Conservation (phyloP, 768 basidiomycete genomes). For the Tricholoma furcatifolium region DNA sequence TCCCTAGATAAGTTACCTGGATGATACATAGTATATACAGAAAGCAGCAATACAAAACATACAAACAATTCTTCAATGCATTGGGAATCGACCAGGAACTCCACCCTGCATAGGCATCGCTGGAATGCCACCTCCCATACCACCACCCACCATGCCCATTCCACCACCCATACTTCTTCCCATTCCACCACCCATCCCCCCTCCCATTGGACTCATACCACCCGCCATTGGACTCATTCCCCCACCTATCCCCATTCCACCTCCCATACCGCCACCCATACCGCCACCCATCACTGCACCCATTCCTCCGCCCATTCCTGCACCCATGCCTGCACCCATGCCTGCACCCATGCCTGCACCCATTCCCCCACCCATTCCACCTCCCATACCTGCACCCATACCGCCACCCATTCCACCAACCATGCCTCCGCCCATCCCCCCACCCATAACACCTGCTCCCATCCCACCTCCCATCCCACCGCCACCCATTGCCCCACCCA, state of each 20-base stretch:
- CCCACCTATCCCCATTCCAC: background rate
- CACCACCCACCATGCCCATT: background rate
- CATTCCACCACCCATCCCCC: constrained; percentile 24
- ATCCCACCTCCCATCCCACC: constrained; percentile 20
- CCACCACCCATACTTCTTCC: constrained; percentile 23
- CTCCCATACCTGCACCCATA: constrained; percentile 9
- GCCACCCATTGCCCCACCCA: constrained; percentile 23
- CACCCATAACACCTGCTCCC: constrained; percentile 14
- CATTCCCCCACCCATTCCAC: background rate
- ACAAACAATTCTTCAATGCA: constrained; percentile 19
- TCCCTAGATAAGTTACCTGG: constrained; percentile 5
- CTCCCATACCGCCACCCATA: constrained; percentile 9
- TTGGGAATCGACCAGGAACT: constrained; percentile 27
- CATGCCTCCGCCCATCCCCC: constrained; percentile 26
- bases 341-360: background rate
- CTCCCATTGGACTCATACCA: constrained; percentile 5
- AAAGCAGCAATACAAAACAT: constrained; percentile 10
- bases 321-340: background rate
- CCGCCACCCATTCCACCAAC: constrained; percentile 16
- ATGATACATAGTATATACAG: constrained; percentile 8
- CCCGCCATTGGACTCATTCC: constrained; percentile 25
- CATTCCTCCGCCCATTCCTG: background rate
- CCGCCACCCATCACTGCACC: background rate
- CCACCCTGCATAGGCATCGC: constrained; percentile 29
- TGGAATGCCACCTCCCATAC: constrained; percentile 24